Base-by-base conservation (phyloP, 257 asterid species). In the Nicotiana undulata region DNA sequence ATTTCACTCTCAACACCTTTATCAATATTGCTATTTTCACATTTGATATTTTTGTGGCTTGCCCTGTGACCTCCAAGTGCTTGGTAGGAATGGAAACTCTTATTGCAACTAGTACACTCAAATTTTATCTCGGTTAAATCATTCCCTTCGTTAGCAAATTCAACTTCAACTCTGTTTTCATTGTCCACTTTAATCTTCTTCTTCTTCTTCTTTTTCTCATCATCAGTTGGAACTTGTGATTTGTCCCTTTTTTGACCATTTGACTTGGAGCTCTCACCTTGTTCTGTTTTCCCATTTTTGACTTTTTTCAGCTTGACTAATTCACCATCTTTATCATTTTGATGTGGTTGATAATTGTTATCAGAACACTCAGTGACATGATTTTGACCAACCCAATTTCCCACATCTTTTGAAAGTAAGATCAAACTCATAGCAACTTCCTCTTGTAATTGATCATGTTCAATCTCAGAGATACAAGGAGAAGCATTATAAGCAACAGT, bases 41-140 rank as follows among this genome's bases (percentile, higher is more conserved):
- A 37, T 37, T 77, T 58, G 22, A 22, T 8, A 26, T 90, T 94
- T 77, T 92, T 92, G 85, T 94, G 97, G 81, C 98, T 94, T 3
- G 98, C 97, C 74, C 97, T 90, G 81, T 94, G 98, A 3, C 98
- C 98, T 0, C 98, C 98, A 18, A 94, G 79, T 12, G 98, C 98
- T 86, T 94, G 98, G 84, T 91, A 93, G 1, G 98, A 92, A 22
- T 90, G 88, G 74, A 94, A 94, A 6, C 82, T 85, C 79, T 88
- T 94, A 75, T 87, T 90, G 85, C 98, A 94, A 63, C 87, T 84
- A 9, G 89, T 82, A 86, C 98, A 94, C 65, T 82, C 84, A 87
- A 93, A 94, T 61, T 84, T 89, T 83, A 82, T 86, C 49, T 9
- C 49, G 26, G 28, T 17, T 24, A 12, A 63, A 34, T 56, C 84